phyloP scores from a whole-genome alignment of 192 early-diverging fungal species.

The Chytriomyces confervae region DNA sequence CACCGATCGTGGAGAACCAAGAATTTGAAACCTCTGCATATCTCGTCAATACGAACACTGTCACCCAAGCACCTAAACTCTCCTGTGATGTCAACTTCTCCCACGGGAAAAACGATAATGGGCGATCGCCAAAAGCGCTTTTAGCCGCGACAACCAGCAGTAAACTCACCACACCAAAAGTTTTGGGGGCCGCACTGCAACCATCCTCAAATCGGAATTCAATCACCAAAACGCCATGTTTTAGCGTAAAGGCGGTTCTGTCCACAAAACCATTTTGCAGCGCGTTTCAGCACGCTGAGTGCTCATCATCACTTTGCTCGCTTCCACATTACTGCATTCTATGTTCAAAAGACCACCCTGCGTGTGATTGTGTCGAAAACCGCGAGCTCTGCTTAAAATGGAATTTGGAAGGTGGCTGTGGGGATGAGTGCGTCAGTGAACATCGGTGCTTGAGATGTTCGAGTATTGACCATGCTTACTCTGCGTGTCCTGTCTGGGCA shows the following conservation, averaged over 20 bases:
- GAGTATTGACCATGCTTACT: not conserved
- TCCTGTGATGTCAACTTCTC: not conserved
- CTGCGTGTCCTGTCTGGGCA: not conserved
- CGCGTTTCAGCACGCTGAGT: not conserved
- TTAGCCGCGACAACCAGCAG: not conserved
- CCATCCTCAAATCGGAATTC: not conserved
- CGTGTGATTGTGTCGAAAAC: not conserved
- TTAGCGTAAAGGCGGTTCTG: not conserved
- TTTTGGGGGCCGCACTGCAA: not conserved
- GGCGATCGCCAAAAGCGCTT: not conserved
- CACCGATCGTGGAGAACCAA: too few species aligned
- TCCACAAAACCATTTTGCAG: not conserved
- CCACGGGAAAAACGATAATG: not conserved
- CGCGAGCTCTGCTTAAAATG: constrained; percentile 26
- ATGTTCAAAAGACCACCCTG: not conserved
- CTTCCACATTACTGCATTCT: not conserved
- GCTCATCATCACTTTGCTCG: not conserved
- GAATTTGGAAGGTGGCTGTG: constrained; percentile 11
- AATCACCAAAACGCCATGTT: not conserved
- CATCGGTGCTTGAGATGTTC: constrained; percentile 19
- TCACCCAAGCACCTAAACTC: not conserved
- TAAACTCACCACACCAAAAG: not conserved
- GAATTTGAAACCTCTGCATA: too few species aligned
- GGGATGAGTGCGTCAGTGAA: constrained; percentile 17
- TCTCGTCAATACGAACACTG: not conserved